Conservation (phyloP, 352 stramenopile species). For the Lagenidium giganteum region DNA sequence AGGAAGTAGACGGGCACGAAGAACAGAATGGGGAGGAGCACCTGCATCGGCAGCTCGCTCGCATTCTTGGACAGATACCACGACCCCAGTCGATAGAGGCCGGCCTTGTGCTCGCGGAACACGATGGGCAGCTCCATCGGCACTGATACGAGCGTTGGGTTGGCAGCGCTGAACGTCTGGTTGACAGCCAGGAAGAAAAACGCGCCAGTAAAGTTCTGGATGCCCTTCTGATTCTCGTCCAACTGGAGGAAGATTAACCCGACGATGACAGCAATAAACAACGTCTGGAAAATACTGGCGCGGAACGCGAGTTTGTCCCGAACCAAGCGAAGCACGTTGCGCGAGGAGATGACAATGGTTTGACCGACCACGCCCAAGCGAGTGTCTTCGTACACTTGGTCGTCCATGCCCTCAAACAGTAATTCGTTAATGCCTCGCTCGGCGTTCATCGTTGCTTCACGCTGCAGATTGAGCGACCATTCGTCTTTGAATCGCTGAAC, state of each 20-base stretch:
- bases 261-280: conserved; percentile 36
- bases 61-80: conserved; percentile 51
- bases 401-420: too few relatives aligned
- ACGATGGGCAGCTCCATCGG: conserved; percentile 23
- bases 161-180: conserved; percentile 25
- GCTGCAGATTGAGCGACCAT: too few relatives aligned
- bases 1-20: conserved; percentile 40
- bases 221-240: conserved; percentile 23
- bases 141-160: conserved; percentile 15
- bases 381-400: too few relatives aligned
- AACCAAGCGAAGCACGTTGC: conserved; percentile 18
- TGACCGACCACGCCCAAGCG: conserved; percentile 16
- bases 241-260: conserved; percentile 45
- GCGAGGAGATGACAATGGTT: conserved; percentile 11
- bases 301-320: conserved; percentile 27
- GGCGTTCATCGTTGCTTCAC: too few relatives aligned
- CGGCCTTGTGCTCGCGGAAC: conserved; percentile 32
- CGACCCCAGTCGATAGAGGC: conserved; percentile 26
- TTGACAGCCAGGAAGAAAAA: conserved; percentile 44
- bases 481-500: too few relatives aligned
- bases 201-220: conserved; percentile 36
- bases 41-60: conserved; percentile 39
- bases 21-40: conserved; percentile 32
- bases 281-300: conserved; percentile 11
- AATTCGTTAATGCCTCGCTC: too few relatives aligned